Percentiles rank a stretch among this genome's conserved stretches.
phyloP scores from a whole-genome alignment of 2,329 filamentous ascomycete species.

The Thielaviopsis euricoi region DNA sequence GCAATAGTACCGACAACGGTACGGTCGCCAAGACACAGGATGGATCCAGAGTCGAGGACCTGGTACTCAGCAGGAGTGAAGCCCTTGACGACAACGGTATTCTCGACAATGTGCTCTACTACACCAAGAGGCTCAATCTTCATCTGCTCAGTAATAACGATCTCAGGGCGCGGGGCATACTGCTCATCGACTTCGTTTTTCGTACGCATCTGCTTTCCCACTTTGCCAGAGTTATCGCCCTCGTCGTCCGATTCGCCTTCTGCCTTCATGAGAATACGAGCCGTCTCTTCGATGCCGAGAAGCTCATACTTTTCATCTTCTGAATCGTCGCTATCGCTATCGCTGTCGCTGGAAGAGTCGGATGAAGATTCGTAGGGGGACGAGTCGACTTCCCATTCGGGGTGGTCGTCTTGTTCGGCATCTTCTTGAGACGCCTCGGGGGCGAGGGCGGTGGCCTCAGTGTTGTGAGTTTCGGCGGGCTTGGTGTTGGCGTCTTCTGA shows the following conservation, averaged over 20 bases:
- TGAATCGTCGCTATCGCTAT: slow-evolving; percentile 40
- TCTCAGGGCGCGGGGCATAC: slow-evolving; percentile 54
- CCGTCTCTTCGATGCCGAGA: slow-evolving; percentile 66
- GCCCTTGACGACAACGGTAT: slow-evolving; percentile 62
- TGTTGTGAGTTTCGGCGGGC: neutral
- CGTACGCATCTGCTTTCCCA: slow-evolving; percentile 44
- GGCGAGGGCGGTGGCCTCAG: neutral
- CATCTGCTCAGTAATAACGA: slow-evolving; percentile 63
- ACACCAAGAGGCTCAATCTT: slow-evolving; percentile 59
- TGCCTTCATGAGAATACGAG: slow-evolving; percentile 68
- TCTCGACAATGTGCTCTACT: slow-evolving; percentile 64
- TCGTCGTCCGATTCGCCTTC: slow-evolving; percentile 71
- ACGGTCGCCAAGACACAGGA: slow-evolving; percentile 63
- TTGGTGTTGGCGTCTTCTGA: neutral
- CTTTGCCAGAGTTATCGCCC: slow-evolving; percentile 21
- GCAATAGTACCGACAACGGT: slow-evolving; percentile 65
- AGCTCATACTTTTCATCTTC: slow-evolving; percentile 51
- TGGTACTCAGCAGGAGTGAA: slow-evolving; percentile 65
- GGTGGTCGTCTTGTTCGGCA: slow-evolving; percentile 25
- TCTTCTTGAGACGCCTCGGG: neutral
- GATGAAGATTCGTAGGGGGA: slow-evolving; percentile 57
- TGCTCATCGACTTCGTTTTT: slow-evolving; percentile 62
- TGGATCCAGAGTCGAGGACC: slow-evolving; percentile 69
- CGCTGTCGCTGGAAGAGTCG: slow-evolving; percentile 42
- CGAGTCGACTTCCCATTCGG: slow-evolving; percentile 75